phyloP scores from a whole-genome alignment of 140 eudicot species.

The Senecio squalidus region DNA sequence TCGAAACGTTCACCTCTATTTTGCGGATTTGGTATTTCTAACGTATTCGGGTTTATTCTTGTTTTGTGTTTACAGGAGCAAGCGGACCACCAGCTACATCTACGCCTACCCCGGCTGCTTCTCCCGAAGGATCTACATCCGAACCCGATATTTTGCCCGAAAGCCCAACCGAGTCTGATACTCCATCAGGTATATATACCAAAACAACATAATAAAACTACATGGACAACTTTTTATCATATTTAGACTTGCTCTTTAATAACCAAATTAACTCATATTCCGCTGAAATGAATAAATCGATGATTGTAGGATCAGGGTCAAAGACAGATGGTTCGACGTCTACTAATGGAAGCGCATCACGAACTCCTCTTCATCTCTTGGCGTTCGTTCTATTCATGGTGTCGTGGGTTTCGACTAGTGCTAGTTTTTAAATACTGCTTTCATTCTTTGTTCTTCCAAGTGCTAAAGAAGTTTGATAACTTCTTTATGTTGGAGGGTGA shows the following conservation, averaged over 20 bases:
- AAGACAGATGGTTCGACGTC: constrained; percentile 48
- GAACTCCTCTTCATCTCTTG: constrained; percentile 21
- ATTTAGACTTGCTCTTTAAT: too few relatives aligned
- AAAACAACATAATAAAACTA: not conserved
- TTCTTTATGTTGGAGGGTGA: constrained; percentile 12
- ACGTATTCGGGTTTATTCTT: not conserved
- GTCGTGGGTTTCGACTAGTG: constrained; percentile 34
- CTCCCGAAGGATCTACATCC: constrained; percentile 49
- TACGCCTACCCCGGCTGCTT: constrained; percentile 49
- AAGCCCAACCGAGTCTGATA: constrained; percentile 33
- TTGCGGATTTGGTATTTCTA: too few relatives aligned
- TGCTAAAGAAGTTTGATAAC: not conserved
- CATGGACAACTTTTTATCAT: not conserved
- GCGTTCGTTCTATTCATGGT: constrained; percentile 25
- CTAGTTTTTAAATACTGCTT: constrained; percentile 14
- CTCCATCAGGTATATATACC: constrained; percentile 38
- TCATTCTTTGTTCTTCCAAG: not conserved
- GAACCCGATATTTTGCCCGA: constrained; percentile 38
- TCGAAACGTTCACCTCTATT: too few relatives aligned
- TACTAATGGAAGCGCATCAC: constrained; percentile 33
- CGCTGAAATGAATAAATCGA: not conserved
- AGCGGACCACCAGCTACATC: constrained; percentile 38
- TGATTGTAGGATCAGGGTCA: constrained; percentile 47
- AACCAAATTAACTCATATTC: too few relatives aligned
- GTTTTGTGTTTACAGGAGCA: constrained; percentile 26